Evolutionary conservation across 441 rosid genomes (phyloP), one percentile per base, ranked within the genome.

Genomic region (Syzygium malaccense): DNA sequence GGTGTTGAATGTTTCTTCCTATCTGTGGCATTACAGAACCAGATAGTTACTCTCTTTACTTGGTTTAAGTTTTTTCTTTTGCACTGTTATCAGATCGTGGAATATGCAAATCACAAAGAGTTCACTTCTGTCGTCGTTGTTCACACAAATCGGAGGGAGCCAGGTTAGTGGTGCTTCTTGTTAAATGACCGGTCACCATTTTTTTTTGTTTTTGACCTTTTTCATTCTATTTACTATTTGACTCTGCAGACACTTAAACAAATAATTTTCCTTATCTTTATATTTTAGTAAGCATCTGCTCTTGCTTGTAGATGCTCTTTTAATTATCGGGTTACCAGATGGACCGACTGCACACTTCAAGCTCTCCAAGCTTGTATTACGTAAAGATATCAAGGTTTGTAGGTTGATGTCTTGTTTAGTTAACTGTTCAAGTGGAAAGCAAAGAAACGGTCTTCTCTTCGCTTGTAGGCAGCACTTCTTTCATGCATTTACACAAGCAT

Each of bases 301-400:
- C 32, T 88, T 17, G 92, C 62, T 19, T 89, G 86, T 86, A 96
- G 98, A 98, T 93, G 99, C 97, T 57, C 96, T 96, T 25, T 90
- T 96, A 86, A 86, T 98, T 80, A 94, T 96, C 56, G 94, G 97
- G 78, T 92, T 98, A 93, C 99, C 99, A 15, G 88, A 88, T 89
- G 99, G 99, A 88, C 99, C 99, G 60, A 98, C 99, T 55, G 99
- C 99, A 51, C 98, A 97, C 91, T 98, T 98, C 92, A 98, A 95
- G 90, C 93, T 98, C 87, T 96, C 99, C 28, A 93, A 92, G 87
- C 97, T 98, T 87, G 95, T 95, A 87, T 88, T 98, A 23, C 95
- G 96, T 58, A 98, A 96, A 91, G 98, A 98, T 84, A 95, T 98
- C 89, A 98, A 95, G 99, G 99, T 96, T 89, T 66, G 84, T 88